These are phyloP conservation scores for Secale cereale DNA, from an alignment of 176 grass and related monocot species.

Conservation along the genomic window DNA sequence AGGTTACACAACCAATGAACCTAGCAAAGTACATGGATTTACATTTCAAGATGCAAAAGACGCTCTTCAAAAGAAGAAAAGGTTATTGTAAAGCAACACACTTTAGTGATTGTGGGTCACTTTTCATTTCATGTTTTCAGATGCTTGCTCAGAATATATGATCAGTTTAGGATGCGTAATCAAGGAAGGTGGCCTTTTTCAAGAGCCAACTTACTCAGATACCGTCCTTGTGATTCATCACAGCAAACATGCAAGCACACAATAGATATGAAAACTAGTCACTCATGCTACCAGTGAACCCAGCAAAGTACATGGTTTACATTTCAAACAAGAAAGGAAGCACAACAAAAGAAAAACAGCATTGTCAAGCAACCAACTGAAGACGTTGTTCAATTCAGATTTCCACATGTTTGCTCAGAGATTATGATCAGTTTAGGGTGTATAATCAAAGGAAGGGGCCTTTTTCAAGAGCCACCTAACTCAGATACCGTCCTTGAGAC, in stretches of 20 bases:
- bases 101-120: background rate
- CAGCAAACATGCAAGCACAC: background rate
- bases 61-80: background rate
- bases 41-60: background rate
- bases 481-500: conserved; percentile 21
- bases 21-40: background rate
- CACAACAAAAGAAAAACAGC: too few relatives aligned
- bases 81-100: background rate
- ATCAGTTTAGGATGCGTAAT: conserved; percentile 24
- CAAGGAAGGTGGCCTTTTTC: background rate
- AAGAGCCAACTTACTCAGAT: conserved; percentile 2
- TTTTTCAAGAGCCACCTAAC: background rate
- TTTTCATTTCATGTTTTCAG: background rate
- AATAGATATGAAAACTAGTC: too few relatives aligned
- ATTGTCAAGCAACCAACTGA: too few relatives aligned
- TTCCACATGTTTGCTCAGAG: background rate
- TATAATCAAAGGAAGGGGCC: background rate
- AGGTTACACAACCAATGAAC: background rate
- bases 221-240: conserved; percentile 15
- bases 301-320: too few relatives aligned
- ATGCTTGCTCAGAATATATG: conserved; percentile 10
- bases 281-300: too few relatives aligned
- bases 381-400: background rate
- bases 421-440: background rate
- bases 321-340: too few relatives aligned